Evolutionary conservation across 2,329 filamentous ascomycete genomes (phyloP), one percentile per base, ranked within the genome.

Genomic region (Fusarium pininemorale): DNA sequence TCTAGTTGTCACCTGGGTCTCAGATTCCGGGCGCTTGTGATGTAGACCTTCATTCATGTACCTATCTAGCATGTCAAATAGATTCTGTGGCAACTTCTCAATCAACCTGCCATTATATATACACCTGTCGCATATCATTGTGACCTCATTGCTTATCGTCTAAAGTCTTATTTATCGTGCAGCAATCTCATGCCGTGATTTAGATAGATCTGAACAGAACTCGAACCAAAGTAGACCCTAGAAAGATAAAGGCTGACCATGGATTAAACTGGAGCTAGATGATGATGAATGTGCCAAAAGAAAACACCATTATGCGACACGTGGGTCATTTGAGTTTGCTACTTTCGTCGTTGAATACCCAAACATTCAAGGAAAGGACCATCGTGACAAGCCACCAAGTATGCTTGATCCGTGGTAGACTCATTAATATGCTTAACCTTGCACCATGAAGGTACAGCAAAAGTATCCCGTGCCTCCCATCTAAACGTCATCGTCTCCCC

Each of bases 391-490:
- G 79, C 82, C 3, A 84, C 79, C 2, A 84, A 67, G 20, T 83
- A 83, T 6, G 81, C 81, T 24, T 67, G 68, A 16, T 79, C 74
- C 0, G 63, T 76, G 1, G 50, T 26, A 1, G 78, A 79, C 55
- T 79, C 77, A 42, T 83, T 83, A 3, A 85, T 80, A 74, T 89
- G 87, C 75, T 85, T 82, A 45, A 87, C 83, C 64, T 79, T 82
- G 37, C 85, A 82, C 87, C 88, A 90, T 0, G 87, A 79, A 1
- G 88, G 87, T 5, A 90, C 80, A 32, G 84, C 86, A 76, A 90
- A 90, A 0, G 87, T 89, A 74, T 90, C 88, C 1, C 84, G 82
- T 14, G 81, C 70, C 44, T 82, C 81, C 87, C 88, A 89, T 4
- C 65, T 61, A 37, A 86, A 80, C 7, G 78, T 80, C 56, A 81